Percentiles rank a stretch among this genome's conserved stretches.
These are phyloP conservation scores for Globisporangium alternatum DNA, from an alignment of 352 stramenopile genomes.

Conservation along the genomic window DNA sequence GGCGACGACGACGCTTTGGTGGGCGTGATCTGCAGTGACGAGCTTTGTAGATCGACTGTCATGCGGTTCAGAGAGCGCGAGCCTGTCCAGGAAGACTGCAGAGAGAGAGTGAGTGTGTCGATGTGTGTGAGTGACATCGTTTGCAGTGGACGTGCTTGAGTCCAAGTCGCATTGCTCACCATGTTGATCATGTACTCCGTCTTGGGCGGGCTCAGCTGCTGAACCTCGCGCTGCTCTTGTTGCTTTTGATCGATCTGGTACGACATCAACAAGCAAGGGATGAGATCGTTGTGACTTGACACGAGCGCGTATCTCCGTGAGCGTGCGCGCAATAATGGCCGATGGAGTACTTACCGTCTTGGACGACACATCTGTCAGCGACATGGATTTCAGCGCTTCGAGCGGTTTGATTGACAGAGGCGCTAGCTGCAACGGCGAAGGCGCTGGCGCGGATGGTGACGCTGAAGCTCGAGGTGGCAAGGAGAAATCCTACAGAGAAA, in stretches of 20 bases:
- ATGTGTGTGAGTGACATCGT: neutral
- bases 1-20: slow-evolving; percentile 30
- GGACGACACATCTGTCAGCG: neutral
- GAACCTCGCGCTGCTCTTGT: neutral
- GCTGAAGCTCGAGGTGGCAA: neutral
- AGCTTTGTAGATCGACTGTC: slow-evolving; percentile 24
- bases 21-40: slow-evolving; percentile 24
- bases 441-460: neutral
- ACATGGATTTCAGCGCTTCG: slow-evolving; percentile 20
- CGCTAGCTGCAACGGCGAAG: slow-evolving; percentile 17
- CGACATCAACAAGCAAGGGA: neutral
- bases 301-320: neutral
- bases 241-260: slow-evolving; percentile 4
- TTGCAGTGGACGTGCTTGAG: neutral
- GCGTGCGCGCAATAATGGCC: neutral
- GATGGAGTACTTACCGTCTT: slow-evolving; percentile 9
- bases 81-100: slow-evolving; percentile 43
- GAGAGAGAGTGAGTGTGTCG: neutral
- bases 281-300: neutral
- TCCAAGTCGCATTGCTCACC: slow-evolving; percentile 19
- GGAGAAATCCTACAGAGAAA: neutral
- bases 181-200: slow-evolving; percentile 50
- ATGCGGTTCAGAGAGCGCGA: slow-evolving; percentile 36
- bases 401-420: slow-evolving; percentile 25
- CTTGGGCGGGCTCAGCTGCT: slow-evolving; percentile 8